Evolutionary conservation across 768 basidiomycete species (phyloP), one percentile per base, ranked within the genome.

Genomic region (Cyclocybe cylindracea): DNA sequence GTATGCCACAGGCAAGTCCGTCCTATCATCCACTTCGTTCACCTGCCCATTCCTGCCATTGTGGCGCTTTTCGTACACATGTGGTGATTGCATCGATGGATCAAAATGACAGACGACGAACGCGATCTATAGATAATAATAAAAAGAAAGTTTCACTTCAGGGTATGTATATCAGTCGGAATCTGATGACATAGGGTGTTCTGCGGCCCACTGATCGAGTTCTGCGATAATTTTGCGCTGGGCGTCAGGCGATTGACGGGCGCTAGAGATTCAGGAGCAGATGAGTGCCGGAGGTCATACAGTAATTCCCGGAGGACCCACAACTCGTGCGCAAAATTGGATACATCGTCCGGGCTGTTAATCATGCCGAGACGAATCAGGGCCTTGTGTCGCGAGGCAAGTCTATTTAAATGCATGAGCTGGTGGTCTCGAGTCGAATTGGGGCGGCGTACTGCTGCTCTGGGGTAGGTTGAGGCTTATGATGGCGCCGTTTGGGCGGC

Each of bases 401-500:
- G 66, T 56, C 87, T 90, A 37, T 49, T 7, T 18, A 44, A 32
- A 38, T 51, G 39, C 14, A 43, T 46, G 33, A 50, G 14, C 11
- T 35, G 24, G n/a, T 7, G 44, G 48, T 39, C 48, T 7, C 43
- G 16, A 41, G n/a, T 32, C 0, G 32, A 33, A 47, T 13, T 19
- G 11, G 45, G 48, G 40, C 2, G 2, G 67, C 78, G 53, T 54
- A 84, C 87, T 82, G 80, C 54, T 78, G 71, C 53, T 72, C 71
- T 6, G 79, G 78, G 8, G 72, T 79, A 1, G 64, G 74, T 10
- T 70, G 75, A 8, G 67, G 65, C 44, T 69, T 71, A 66, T 87
- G 86, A 52, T 85, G 85, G 48, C 67, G 78, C 10, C 87, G 74
- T 47, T 69, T 72, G 1, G 88, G 88, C 1, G 88, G 89, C 87